Evolutionary conservation across 1,284 basidiomycete genomes (phyloP), one percentile per base, ranked within the genome.

Genomic region (Tilletia setariae): DNA sequence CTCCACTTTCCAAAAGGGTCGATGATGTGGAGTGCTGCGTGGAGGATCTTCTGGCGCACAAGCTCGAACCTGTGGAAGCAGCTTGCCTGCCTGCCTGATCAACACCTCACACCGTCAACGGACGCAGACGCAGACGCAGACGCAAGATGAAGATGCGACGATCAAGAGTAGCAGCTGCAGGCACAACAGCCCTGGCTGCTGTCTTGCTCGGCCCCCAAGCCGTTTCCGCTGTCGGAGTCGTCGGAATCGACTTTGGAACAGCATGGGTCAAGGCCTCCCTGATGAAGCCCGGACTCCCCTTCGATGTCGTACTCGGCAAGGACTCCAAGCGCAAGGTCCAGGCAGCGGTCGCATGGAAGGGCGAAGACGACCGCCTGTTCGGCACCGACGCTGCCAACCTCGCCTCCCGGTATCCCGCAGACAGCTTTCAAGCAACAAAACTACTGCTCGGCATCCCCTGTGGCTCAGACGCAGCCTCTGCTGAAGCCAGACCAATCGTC

Each of bases 241-340:
- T 82, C 23, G 77, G 75, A 19, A 79, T 82, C 67, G 80, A 82
- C 74, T 81, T 80, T 68, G 80, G 80, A 32, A 81, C 80, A 3
- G 79, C 80, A 53, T 81, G 76, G 76, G 81, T 77, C 70, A 98
- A 98, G 84, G 91, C 93, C 32, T 94, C 94, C 9, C 86, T 98
- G 71, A 91, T 98, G 87, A 95, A 95, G 81, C 95, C 95, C 0
- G 95, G 94, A 49, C 86, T 92, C 64, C 94, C 95, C 0, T 96
- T 98, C 79, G 95, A 99, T 84, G 92, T 99, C 40, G 86, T 99
- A 43, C 86, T 98, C 64, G 94, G 96, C 84, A 91, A 92, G 82
- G 95, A 98, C 83, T 95, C 93, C 49, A 98, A 97, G 85, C 87
- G 95, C 73, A 98, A 98, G 85, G 93, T 97, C 65, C 90, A 91